These are phyloP conservation scores for Bromus sterilis DNA, from an alignment of 176 grass and related monocot species.

Conservation along the genomic window DNA sequence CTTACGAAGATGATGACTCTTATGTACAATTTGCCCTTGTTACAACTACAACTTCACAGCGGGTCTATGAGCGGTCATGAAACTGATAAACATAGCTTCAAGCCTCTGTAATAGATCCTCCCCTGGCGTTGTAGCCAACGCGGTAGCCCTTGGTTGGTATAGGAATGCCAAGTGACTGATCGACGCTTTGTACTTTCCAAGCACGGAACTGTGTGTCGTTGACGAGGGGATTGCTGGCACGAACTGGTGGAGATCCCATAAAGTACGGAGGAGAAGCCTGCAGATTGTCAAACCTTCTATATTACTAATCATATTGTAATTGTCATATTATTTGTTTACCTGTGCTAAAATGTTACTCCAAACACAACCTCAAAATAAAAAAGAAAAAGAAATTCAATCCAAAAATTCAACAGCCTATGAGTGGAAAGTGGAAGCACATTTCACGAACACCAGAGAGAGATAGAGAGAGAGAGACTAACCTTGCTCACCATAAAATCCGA, in stretches of 20 bases:
- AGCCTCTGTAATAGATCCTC: slow-evolving; percentile 20
- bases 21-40: slow-evolving; percentile 39
- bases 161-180: slow-evolving; percentile 25
- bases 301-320: no score
- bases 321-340: no score
- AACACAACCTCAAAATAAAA: slow-evolving; percentile 4
- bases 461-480: slow-evolving; percentile 6
- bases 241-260: slow-evolving; percentile 48
- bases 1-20: background rate
- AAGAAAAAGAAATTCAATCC: background rate
- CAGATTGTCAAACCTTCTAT: slow-evolving; percentile 1
- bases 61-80: background rate
- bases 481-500: slow-evolving; percentile 51
- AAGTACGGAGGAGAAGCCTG: slow-evolving; percentile 69
- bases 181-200: slow-evolving; percentile 25
- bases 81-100: slow-evolving; percentile 38
- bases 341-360: background rate
- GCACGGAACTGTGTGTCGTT: slow-evolving; percentile 40
- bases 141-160: slow-evolving; percentile 25
- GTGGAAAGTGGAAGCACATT: background rate
- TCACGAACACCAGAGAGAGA: background rate
- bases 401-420: background rate
- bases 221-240: slow-evolving; percentile 52
- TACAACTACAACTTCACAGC: background rate
- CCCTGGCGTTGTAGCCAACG: background rate